Percentiles rank a stretch among this genome's conserved stretches.
Evolutionary conservation across 2,329 filamentous ascomycete genomes (phyloP).

Genomic region (Talaromyces funiculosus): DNA sequence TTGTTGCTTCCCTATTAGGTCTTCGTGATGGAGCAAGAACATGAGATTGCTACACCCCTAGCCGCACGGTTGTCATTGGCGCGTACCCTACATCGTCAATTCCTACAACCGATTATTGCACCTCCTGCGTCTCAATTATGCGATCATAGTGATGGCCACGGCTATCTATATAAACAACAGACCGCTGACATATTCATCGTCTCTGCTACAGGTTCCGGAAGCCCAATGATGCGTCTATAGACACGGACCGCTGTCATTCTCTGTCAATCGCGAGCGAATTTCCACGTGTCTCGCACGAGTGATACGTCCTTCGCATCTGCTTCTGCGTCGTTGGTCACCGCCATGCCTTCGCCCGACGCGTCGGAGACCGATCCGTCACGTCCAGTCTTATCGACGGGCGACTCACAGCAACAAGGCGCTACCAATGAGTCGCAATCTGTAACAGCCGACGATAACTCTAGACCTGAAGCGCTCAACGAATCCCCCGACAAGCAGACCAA

Average conservation of each 20-base stretch:
- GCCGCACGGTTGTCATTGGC: slow-evolving; percentile 8
- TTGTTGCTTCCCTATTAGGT: background rate
- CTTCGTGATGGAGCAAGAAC: background rate
- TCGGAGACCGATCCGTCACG: slow-evolving; percentile 21
- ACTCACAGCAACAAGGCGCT: slow-evolving; percentile 18
- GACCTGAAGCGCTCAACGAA: slow-evolving; percentile 21
- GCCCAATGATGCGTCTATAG: slow-evolving; percentile 31
- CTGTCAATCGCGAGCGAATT: slow-evolving; percentile 20
- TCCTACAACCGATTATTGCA: slow-evolving; percentile 4
- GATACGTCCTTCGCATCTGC: slow-evolving; percentile 14
- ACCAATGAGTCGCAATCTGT: slow-evolving; percentile 24
- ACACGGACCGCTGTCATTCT: slow-evolving; percentile 19
- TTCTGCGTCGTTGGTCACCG: background rate
- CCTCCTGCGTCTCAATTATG: background rate
- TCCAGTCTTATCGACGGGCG: slow-evolving; percentile 20
- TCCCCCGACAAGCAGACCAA: slow-evolving; percentile 23
- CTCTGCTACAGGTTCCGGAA: background rate
- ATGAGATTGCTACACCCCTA: background rate
- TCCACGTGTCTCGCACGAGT: slow-evolving; percentile 20
- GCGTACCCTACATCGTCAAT: slow-evolving; percentile 14
- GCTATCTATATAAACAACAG: background rate
- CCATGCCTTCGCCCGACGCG: slow-evolving; percentile 34
- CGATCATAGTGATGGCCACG: background rate
- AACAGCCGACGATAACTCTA: slow-evolving; percentile 18
- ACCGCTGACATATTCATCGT: background rate